Conservation (phyloP, 2,329 filamentous ascomycete genomes). For the Chrysoporthe cubensis region DNA sequence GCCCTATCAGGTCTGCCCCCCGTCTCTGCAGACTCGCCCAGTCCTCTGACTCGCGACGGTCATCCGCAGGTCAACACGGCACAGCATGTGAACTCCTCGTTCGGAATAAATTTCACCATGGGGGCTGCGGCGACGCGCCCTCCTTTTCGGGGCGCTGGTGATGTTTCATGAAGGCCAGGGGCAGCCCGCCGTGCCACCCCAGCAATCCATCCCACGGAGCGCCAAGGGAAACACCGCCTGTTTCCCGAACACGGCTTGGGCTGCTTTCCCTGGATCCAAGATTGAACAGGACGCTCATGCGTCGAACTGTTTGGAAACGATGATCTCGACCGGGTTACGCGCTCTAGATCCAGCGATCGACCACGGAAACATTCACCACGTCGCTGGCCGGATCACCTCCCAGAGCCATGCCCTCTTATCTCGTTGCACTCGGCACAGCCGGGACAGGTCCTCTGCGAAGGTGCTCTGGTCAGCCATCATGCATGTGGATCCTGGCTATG, state of each 20-base stretch:
- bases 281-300: background rate
- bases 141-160: slow-evolving; percentile 24
- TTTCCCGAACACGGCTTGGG: no score
- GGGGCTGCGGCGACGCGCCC: slow-evolving; percentile 19
- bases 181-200: slow-evolving; percentile 14
- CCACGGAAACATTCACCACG: background rate
- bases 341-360: background rate
- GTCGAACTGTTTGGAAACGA: background rate
- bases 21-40: no score
- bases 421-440: no score
- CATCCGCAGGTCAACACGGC: background rate
- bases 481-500: background rate
- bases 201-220: slow-evolving; percentile 11
- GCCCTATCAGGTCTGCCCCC: no score
- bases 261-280: no score
- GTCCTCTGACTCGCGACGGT: no score
- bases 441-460: background rate
- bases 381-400: background rate
- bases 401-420: no score
- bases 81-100: background rate
- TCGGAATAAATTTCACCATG: background rate
- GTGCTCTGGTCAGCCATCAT: background rate
- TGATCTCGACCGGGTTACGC: background rate
- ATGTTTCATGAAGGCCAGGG: slow-evolving; percentile 27
- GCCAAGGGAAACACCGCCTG: slow-evolving; percentile 9